Base-by-base conservation (phyloP, 2,329 filamentous ascomycete genomes). In the Magnaporthiopsis rhizophila region DNA sequence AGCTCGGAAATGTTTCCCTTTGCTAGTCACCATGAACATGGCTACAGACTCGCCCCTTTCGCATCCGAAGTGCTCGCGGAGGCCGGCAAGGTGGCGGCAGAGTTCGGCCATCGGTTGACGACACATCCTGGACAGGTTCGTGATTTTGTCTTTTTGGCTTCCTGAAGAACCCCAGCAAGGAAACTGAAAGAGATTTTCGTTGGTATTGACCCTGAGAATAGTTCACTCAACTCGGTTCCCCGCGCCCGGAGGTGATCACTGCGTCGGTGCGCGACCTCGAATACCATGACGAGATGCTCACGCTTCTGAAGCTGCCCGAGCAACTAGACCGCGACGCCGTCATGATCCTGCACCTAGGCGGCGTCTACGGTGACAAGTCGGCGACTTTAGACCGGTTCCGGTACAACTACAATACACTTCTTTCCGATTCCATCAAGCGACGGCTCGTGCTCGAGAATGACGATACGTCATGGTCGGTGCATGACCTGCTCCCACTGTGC, bases 1-100 rank as follows among this genome's bases (percentile, higher is more conserved):
- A 96, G 91, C 69, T 96, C 91, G 64, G 94, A 97, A 70, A 97
- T 97, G 90, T 98, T 98, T 68, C 94, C 94, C 0, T 97, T 97
- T 74, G 94, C 94, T 1, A 96, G 91, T 68, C 94, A 98, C 71
- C 83, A 85, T 30, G 89, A 91, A 67, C 89, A 96, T 68, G 94
- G 93, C 0, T 98, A 98, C 75, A 89, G 86, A 69, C 81, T 98
- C 15, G 88, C 87, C 0, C 89, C 90, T 0, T 97, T 97, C 73
- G 94, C 93, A 0, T 86, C 90, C 0, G 88, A 92, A 18, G 86
- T 84, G 0, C 80, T 98, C 12, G 88, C 85, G 2, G 88, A 93
- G 68, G 91, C 86, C 9, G 94, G 94, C 1, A 87, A 80, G 70
- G 86, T 96, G 3, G 88, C 91, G 7, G 89, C 85, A 13, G 84